Conservation (phyloP, 129 eudicot species). For the Calendula officinalis region DNA sequence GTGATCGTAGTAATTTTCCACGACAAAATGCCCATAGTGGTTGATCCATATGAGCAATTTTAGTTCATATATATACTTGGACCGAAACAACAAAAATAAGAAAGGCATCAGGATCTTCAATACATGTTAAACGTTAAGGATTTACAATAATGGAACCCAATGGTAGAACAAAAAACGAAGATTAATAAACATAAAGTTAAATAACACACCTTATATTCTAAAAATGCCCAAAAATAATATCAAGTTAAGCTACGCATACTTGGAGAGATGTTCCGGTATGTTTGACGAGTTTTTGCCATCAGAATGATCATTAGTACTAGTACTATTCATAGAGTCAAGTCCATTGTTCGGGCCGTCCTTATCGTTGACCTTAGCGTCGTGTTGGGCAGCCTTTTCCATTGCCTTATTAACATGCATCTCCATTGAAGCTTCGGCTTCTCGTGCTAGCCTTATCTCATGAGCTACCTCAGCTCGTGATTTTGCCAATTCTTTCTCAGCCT, state of each 20-base stretch:
- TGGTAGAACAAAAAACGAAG: too few species aligned
- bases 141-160: too few species aligned
- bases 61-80: too few species aligned
- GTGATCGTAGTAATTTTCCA: too few species aligned
- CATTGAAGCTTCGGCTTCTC: slow-evolving; percentile 79
- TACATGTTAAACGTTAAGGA: too few species aligned
- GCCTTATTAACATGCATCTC: slow-evolving; percentile 74
- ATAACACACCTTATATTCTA: too few species aligned
- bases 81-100: too few species aligned
- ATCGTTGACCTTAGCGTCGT: slow-evolving; percentile 38
- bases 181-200: too few species aligned
- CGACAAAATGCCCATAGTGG: too few species aligned
- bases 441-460: slow-evolving; percentile 68
- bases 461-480: slow-evolving; percentile 58
- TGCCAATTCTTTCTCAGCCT: slow-evolving; percentile 64
- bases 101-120: too few species aligned
- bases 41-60: too few species aligned
- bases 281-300: slow-evolving; percentile 17
- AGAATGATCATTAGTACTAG: neutral
- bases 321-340: neutral
- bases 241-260: slow-evolving; percentile 22
- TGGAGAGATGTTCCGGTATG: slow-evolving; percentile 30
- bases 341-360: neutral
- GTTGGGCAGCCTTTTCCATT: slow-evolving; percentile 45
- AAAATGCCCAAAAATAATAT: neutral